Conservation (phyloP, 441 rosid species). For the Brassica hybrid region DNA sequence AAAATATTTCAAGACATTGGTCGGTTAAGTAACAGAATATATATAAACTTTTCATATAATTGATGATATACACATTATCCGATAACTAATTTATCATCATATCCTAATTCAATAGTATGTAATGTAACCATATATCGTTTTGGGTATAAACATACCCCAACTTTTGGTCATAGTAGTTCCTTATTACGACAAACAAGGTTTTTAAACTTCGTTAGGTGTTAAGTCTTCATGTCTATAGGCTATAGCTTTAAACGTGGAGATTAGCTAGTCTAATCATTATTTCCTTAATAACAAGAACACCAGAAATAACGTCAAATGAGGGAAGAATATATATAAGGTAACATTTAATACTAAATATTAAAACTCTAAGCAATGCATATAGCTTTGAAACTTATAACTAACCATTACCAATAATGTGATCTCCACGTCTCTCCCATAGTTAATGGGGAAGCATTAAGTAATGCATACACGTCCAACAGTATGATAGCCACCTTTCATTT, state of each 20-base stretch:
- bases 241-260: neutral
- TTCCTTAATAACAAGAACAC: slow-evolving; percentile 16
- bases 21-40: neutral
- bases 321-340: slow-evolving; percentile 16
- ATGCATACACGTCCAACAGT: slow-evolving; percentile 33
- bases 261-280: neutral
- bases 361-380: slow-evolving; percentile 18
- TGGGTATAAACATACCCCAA: neutral
- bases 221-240: slow-evolving; percentile 18
- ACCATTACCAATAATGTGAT: slow-evolving; percentile 34
- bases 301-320: slow-evolving; percentile 4
- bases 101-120: neutral
- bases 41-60: neutral
- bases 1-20: neutral
- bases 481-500: slow-evolving; percentile 43
- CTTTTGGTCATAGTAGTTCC: neutral
- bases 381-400: neutral
- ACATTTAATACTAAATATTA: neutral
- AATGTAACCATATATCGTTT: too few species aligned
- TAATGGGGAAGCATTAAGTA: slow-evolving; percentile 36
- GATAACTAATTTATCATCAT: neutral
- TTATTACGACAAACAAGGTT: slow-evolving; percentile 25
- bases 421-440: slow-evolving; percentile 31
- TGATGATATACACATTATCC: neutral
- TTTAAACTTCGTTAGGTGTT: slow-evolving; percentile 6